Evolutionary conservation across 176 grass and related monocot genomes (phyloP).

Genomic region (Poa pratensis): DNA sequence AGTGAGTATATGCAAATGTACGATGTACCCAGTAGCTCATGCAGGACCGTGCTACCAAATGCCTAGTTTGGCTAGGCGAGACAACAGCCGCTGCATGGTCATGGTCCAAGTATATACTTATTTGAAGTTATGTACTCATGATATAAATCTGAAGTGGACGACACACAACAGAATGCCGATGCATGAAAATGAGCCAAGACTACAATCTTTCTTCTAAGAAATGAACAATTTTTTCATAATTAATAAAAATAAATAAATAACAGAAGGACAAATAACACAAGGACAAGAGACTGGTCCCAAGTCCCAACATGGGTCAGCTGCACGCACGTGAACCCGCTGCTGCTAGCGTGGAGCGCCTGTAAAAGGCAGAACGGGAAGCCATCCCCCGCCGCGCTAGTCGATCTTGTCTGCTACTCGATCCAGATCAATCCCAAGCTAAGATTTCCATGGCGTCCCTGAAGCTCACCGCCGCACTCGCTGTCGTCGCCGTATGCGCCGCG

Average conservation of each 20-base stretch:
- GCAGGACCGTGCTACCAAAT: too few relatives aligned
- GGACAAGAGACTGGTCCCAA: neutral
- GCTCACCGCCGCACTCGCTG: neutral
- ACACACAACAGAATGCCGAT: too few relatives aligned
- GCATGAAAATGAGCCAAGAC: too few relatives aligned
- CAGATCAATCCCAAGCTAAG: neutral
- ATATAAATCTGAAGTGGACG: too few relatives aligned
- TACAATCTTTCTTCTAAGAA: too few relatives aligned
- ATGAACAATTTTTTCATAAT: too few relatives aligned
- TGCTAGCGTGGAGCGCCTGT: conserved; percentile 5
- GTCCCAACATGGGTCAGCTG: neutral
- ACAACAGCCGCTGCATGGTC: too few relatives aligned
- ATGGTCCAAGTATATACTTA: too few relatives aligned
- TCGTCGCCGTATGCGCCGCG: neutral
- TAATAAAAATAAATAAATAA: neutral
- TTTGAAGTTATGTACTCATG: too few relatives aligned
- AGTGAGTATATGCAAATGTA: too few relatives aligned
- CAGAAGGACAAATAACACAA: neutral
- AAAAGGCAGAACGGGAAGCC: neutral
- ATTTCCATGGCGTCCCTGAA: neutral
- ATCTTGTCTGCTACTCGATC: conserved; percentile 11
- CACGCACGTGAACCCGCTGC: neutral
- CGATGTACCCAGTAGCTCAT: too few relatives aligned
- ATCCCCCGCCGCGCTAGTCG: neutral
- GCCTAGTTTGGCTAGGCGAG: too few relatives aligned